Percentiles rank a stretch among this genome's conserved stretches.
Evolutionary conservation across 148 eudicot species (phyloP).

Genomic region (Chenopodium suecicum): DNA sequence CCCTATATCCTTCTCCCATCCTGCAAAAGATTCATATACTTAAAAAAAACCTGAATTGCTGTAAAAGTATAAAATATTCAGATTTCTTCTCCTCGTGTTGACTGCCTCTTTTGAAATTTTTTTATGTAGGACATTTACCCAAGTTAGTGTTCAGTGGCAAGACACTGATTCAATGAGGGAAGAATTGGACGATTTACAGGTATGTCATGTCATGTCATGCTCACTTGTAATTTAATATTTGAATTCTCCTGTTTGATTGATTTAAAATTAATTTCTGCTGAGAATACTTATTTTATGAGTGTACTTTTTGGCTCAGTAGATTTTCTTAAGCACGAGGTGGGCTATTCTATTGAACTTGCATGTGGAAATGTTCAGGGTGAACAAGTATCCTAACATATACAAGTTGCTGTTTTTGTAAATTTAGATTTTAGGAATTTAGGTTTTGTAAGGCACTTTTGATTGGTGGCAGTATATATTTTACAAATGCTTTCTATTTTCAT

Average conservation of each 20-base stretch:
- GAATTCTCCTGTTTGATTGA: not conserved
- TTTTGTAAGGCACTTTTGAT: not conserved
- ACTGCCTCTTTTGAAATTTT: conserved; percentile 8
- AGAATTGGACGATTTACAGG: conserved; percentile 98
- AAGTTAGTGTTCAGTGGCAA: conserved; percentile 99
- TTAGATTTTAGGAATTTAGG: not conserved
- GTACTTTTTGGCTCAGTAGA: conserved; percentile 48
- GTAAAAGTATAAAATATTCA: not conserved
- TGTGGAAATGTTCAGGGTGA: conserved; percentile 98
- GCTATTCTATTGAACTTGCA: conserved; percentile 95
- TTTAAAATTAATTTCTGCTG: not conserved
- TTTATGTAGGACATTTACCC: conserved; percentile 84
- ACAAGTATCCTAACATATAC: conserved; percentile 74
- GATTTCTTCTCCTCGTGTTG: not conserved
- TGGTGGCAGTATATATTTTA: not conserved
- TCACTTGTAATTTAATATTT: conserved; percentile 9
- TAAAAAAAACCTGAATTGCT: not conserved
- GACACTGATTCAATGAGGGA: conserved; percentile 97
- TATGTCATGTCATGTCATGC: conserved; percentile 14
- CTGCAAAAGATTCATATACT: not conserved
- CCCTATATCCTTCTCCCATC: not conserved
- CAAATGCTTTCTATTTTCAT: not conserved
- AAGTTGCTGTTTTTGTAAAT: conserved; percentile 6
- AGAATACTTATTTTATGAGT: conserved; percentile 16
- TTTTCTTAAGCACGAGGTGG: conserved; percentile 98